Evolutionary conservation across 2,329 filamentous ascomycete species (phyloP).

Genomic region (Arthrobotrys sphaeroides): DNA sequence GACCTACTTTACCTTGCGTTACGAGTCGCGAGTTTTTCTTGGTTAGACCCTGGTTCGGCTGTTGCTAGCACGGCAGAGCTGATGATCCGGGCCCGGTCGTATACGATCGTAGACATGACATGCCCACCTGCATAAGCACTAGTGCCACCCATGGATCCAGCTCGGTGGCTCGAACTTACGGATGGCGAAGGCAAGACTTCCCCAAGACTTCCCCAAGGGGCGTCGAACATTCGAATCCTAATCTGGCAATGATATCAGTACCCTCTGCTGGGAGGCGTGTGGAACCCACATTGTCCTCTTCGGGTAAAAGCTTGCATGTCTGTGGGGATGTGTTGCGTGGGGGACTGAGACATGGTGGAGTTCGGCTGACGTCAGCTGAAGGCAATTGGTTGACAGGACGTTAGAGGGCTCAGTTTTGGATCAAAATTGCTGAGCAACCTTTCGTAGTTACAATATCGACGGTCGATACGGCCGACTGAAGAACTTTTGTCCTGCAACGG

Average conservation of each 20-base stretch:
- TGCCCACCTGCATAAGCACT: slow-evolving; percentile 7
- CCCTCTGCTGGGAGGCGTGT: not conserved
- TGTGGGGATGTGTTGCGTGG: not conserved
- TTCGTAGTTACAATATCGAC: not conserved
- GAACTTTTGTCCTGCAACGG: not conserved
- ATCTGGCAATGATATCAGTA: not conserved
- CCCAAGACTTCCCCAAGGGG: not conserved
- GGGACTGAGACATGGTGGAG: slow-evolving; percentile 1
- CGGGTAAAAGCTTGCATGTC: not conserved
- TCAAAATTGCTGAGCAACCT: not conserved
- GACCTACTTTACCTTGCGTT: not conserved
- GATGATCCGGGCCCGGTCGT: too few species aligned
- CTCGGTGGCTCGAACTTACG: not conserved
- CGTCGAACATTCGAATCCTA: not conserved
- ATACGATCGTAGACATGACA: too few species aligned
- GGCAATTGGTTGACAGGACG: not conserved
- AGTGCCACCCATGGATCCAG: not conserved
- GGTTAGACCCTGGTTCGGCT: not conserved
- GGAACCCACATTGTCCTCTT: not conserved
- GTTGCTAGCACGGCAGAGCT: not conserved
- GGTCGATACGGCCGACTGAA: not conserved
- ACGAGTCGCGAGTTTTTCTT: not conserved
- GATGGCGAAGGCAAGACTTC: not conserved
- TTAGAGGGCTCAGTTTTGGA: not conserved
- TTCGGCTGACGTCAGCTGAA: slow-evolving; percentile 40